phyloP scores from a whole-genome alignment of 2,329 filamentous ascomycete species.

The Diplocarpon mali region DNA sequence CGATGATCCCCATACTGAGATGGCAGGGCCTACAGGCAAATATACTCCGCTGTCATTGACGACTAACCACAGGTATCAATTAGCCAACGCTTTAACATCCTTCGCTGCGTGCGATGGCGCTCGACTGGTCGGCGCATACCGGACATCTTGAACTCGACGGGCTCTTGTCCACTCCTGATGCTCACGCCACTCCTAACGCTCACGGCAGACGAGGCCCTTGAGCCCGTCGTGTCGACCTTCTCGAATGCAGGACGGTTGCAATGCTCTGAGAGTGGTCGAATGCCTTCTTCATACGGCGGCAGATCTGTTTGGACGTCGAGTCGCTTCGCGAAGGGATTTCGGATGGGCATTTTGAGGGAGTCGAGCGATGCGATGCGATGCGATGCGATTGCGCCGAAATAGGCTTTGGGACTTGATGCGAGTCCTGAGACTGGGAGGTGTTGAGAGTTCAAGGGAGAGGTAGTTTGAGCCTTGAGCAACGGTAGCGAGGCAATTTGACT shows the following conservation, averaged over 20 bases:
- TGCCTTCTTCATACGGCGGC: constrained; percentile 39
- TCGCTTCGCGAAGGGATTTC: constrained; percentile 59
- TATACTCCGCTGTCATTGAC: constrained; percentile 95
- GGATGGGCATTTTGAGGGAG: constrained; percentile 48
- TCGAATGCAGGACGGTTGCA: constrained; percentile 44
- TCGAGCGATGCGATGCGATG: constrained; percentile 4
- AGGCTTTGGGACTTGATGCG: no score
- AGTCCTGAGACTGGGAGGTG: no score
- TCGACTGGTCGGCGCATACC: constrained; percentile 41
- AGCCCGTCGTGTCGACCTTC: constrained; percentile 50
- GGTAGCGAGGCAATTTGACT: no score
- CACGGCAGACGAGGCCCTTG: constrained; percentile 49
- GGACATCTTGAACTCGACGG: constrained; percentile 69
- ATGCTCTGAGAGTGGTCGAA: constrained; percentile 33
- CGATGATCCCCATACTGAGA: constrained; percentile 16
- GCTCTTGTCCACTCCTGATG: constrained; percentile 50
- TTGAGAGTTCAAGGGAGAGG: no score
- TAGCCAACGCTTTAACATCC: constrained; percentile 1
- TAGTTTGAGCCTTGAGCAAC: no score
- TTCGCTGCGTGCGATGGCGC: neutral
- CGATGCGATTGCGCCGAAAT: no score
- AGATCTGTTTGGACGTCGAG: constrained; percentile 29
- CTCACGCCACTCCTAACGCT: constrained; percentile 52
- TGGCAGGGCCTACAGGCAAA: constrained; percentile 57
- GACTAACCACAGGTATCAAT: constrained; percentile 41